Conservation (phyloP, 2,329 filamentous ascomycete species). For the Botryotinia calthae region DNA sequence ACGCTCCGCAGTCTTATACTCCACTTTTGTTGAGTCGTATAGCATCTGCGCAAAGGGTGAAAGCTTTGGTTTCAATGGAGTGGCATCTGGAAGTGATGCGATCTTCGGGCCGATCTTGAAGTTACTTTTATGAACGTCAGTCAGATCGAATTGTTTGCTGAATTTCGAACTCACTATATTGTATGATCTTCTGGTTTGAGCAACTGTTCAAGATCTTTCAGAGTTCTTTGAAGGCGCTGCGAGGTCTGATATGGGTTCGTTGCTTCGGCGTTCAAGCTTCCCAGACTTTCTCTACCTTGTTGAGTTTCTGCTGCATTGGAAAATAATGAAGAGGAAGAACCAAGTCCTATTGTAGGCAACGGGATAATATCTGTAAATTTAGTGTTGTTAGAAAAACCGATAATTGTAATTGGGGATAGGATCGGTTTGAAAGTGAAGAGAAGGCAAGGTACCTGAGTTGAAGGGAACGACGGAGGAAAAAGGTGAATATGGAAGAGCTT, state of each 20-base stretch:
- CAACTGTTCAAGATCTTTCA: slow-evolving; percentile 72
- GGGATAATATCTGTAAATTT: slow-evolving; percentile 58
- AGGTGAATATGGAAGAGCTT: slow-evolving; percentile 79
- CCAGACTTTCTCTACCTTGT: slow-evolving; percentile 53
- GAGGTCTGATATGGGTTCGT: slow-evolving; percentile 56
- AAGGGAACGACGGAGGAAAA: slow-evolving; percentile 79
- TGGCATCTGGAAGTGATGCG: slow-evolving; percentile 18
- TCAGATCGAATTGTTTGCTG: slow-evolving; percentile 24
- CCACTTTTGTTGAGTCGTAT: slow-evolving; percentile 35
- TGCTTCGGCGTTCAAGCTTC: slow-evolving; percentile 70
- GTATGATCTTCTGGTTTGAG: slow-evolving; percentile 69
- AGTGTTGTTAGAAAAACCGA: slow-evolving; percentile 25
- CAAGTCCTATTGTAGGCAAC: slow-evolving; percentile 58
- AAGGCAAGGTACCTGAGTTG: slow-evolving; percentile 58
- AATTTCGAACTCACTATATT: slow-evolving; percentile 44
- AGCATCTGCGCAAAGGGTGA: slow-evolving; percentile 38
- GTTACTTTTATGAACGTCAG: slow-evolving; percentile 45
- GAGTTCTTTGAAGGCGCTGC: slow-evolving; percentile 65
- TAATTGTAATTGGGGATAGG: slow-evolving; percentile 11
- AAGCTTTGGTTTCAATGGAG: slow-evolving; percentile 29
- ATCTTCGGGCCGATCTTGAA: slow-evolving; percentile 52
- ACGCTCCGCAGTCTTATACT: slow-evolving; percentile 18
- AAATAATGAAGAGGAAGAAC: slow-evolving; percentile 51
- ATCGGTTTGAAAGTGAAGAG: not conserved
- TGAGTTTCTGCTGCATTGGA: slow-evolving; percentile 52